phyloP scores from a whole-genome alignment of 2,329 filamentous ascomycete species.

The Hypoxylon sp. region DNA sequence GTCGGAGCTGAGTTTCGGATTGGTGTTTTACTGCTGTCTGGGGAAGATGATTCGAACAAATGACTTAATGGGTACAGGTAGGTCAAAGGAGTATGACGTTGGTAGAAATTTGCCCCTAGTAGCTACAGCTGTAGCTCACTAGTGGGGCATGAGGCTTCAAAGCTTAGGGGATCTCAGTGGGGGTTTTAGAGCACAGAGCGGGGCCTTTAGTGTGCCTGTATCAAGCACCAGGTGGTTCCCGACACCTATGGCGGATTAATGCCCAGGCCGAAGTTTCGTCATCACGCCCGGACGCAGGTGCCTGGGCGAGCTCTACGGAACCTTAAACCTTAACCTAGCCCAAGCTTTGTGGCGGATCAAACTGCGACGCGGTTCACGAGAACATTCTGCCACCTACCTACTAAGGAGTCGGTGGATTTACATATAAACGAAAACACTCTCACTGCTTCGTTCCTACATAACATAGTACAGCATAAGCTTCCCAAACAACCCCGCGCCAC shows the following conservation, averaged over 20 bases:
- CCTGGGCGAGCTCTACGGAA: slow-evolving; percentile 36
- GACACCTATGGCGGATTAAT: slow-evolving; percentile 29
- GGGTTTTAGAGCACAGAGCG: slow-evolving; percentile 8
- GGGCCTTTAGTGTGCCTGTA: neutral
- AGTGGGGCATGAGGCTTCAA: slow-evolving; percentile 33
- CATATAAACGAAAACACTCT: neutral
- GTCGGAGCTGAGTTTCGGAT: too few relatives aligned
- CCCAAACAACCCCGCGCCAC: slow-evolving; percentile 19
- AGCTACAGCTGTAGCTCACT: slow-evolving; percentile 33
- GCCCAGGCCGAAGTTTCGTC: slow-evolving; percentile 36
- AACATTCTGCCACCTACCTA: slow-evolving; percentile 5
- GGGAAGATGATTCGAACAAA: slow-evolving; percentile 8
- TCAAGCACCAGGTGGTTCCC: neutral
- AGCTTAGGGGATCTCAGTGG: slow-evolving; percentile 17
- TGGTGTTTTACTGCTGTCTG: slow-evolving; percentile 18
- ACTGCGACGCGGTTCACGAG: slow-evolving; percentile 12
- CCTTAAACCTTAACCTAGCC: neutral
- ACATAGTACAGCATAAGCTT: slow-evolving; percentile 6
- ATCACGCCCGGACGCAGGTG: slow-evolving; percentile 36
- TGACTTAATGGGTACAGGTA: too few relatives aligned
- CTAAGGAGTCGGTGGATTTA: neutral
- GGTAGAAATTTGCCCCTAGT: slow-evolving; percentile 41
- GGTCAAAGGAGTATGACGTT: slow-evolving; percentile 44
- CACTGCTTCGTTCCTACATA: neutral
- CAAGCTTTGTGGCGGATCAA: slow-evolving; percentile 14